Percentiles rank a stretch among this genome's conserved stretches.
Evolutionary conservation across 2,329 filamentous ascomycete species (phyloP).

Genomic region (Colletotrichum filicis): DNA sequence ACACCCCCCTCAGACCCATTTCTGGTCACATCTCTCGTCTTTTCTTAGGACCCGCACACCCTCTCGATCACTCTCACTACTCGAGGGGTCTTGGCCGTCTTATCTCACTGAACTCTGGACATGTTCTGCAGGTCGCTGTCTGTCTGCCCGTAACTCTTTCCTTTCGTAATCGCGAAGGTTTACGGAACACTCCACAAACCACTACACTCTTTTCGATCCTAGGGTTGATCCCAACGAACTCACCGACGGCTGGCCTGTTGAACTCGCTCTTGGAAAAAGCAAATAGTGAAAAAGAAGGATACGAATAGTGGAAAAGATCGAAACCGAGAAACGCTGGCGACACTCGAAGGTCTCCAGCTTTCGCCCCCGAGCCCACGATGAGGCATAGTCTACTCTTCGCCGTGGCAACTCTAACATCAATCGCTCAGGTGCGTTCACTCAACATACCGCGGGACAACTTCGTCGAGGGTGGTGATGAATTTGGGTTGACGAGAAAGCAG

Average conservation of each 20-base stretch:
- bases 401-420: conserved; percentile 36
- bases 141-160: conserved; percentile 16
- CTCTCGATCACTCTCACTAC: conserved; percentile 28
- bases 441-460: not conserved
- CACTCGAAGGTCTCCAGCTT: conserved; percentile 27
- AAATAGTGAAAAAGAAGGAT: not conserved
- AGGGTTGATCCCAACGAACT: conserved; percentile 41
- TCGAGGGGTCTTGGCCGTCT: conserved; percentile 27
- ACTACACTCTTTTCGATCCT: conserved; percentile 26
- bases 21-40: conserved; percentile 16
- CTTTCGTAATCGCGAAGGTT: conserved; percentile 22
- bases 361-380: conserved; percentile 35
- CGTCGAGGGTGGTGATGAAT: not conserved
- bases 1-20: not conserved
- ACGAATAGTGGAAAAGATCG: not conserved
- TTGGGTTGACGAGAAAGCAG: conserved; percentile 12
- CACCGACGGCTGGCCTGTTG: conserved; percentile 44
- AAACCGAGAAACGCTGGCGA: conserved; percentile 29
- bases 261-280: conserved; percentile 26
- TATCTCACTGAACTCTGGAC: conserved; percentile 26
- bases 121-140: conserved; percentile 28
- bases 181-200: conserved; percentile 11
- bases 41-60: conserved; percentile 28
- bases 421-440: conserved; percentile 35
- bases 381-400: conserved; percentile 34